Evolutionary conservation across 2,329 filamentous ascomycete species (phyloP).

Genomic region (Xylariaceae sp.): DNA sequence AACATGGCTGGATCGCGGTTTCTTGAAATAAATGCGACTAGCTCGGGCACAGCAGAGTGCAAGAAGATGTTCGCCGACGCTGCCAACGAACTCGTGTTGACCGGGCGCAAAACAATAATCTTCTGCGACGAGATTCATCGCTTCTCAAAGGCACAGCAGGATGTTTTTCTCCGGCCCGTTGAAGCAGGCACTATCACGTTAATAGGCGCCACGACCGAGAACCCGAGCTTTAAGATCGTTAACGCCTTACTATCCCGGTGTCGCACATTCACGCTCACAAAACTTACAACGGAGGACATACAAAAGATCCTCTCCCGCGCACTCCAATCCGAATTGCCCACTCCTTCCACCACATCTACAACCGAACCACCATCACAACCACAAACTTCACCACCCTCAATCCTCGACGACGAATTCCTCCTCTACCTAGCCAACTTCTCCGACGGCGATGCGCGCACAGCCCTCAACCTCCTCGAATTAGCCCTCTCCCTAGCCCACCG

Average conservation of each 20-base stretch:
- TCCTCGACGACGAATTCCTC: conserved; percentile 75
- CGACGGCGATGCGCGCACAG: conserved; percentile 89
- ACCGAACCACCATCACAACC: no score
- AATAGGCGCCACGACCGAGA: conserved; percentile 95
- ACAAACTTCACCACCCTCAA: conserved; percentile 45
- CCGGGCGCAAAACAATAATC: conserved; percentile 87
- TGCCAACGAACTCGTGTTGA: conserved; percentile 71
- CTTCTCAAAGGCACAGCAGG: conserved; percentile 88
- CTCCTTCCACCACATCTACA: conserved; percentile 30
- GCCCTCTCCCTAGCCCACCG: conserved; percentile 71
- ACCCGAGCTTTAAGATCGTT: conserved; percentile 91
- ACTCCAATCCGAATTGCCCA: conserved; percentile 54
- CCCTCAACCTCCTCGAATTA: conserved; percentile 86
- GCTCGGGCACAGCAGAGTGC: conserved; percentile 80
- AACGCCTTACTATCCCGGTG: conserved; percentile 84
- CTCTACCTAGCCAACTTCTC: conserved; percentile 79
- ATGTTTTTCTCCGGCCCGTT: conserved; percentile 89
- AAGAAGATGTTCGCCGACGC: conserved; percentile 90
- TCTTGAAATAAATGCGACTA: conserved; percentile 93
- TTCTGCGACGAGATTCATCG: conserved; percentile 97
- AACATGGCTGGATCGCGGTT: conserved; percentile 78
- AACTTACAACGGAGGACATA: conserved; percentile 70
- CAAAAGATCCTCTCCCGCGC: conserved; percentile 73
- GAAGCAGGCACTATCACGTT: conserved; percentile 87
- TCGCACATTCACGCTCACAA: conserved; percentile 80